Conservation (phyloP, 805 yeast species). For the Candida krabiensis region DNA sequence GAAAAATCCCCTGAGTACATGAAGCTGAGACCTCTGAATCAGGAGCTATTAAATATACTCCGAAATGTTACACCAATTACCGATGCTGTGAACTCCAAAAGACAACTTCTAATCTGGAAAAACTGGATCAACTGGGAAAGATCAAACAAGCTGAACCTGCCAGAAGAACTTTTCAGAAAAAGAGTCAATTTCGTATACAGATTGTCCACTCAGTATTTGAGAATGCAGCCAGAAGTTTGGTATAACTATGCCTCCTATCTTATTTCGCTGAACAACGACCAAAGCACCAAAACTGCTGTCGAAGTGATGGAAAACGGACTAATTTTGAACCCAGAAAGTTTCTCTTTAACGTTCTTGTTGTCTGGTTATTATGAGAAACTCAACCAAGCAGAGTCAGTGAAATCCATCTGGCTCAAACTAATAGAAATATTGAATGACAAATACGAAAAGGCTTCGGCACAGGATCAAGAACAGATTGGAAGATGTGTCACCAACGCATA, state of each 20-base stretch:
- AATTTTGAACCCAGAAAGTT: slow-evolving; percentile 66
- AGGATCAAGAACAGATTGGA: slow-evolving; percentile 11
- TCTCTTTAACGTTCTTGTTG: slow-evolving; percentile 61
- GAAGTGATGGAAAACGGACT: slow-evolving; percentile 56
- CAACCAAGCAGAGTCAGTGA: slow-evolving; percentile 49
- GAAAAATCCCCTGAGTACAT: slow-evolving; percentile 83
- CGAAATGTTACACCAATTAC: slow-evolving; percentile 16
- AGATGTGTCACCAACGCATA: slow-evolving; percentile 62
- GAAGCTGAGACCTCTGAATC: slow-evolving; percentile 78
- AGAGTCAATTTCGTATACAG: slow-evolving; percentile 73
- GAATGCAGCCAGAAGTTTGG: slow-evolving; percentile 77
- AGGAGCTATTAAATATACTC: slow-evolving; percentile 65
- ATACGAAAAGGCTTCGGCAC: slow-evolving; percentile 29
- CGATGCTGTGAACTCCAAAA: slow-evolving; percentile 22
- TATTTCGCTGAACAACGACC: slow-evolving; percentile 11
- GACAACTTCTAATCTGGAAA: slow-evolving; percentile 60
- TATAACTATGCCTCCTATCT: slow-evolving; percentile 47
- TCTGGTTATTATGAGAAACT: slow-evolving; percentile 71
- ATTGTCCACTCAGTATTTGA: slow-evolving; percentile 61
- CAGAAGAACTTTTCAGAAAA: slow-evolving; percentile 46
- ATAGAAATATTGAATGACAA: slow-evolving; percentile 45
- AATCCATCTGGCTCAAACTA: slow-evolving; percentile 48
- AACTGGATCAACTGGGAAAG: slow-evolving; percentile 82
- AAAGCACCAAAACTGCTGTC: slow-evolving; percentile 24
- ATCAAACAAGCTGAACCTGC: slow-evolving; percentile 62